These are phyloP conservation scores for Zalaria obscura DNA, from an alignment of 2,329 filamentous ascomycete genomes.

Conservation along the genomic window DNA sequence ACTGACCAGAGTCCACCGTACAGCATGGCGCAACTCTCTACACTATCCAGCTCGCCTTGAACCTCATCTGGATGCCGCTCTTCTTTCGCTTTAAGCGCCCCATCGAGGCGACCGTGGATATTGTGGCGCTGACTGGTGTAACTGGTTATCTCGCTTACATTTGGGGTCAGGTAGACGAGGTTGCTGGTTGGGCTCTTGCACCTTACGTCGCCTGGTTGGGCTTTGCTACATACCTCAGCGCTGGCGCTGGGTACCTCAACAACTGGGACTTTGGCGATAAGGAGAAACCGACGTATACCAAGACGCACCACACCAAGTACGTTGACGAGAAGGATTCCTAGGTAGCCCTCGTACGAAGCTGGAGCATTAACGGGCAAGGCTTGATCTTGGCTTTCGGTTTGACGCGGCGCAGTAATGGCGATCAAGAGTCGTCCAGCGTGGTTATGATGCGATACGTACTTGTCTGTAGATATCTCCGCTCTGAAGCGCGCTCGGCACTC, in stretches of 20 bases:
- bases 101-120: slow-evolving; percentile 59
- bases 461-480: too few species aligned
- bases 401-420: too few species aligned
- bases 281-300: slow-evolving; percentile 5
- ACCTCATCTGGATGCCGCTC: slow-evolving; percentile 81
- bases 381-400: too few species aligned
- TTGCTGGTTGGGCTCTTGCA: slow-evolving; percentile 58
- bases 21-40: slow-evolving; percentile 62
- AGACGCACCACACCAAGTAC: slow-evolving; percentile 4
- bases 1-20: neutral
- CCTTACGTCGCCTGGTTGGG: slow-evolving; percentile 79
- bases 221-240: slow-evolving; percentile 77
- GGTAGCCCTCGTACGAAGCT: too few species aligned
- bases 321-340: slow-evolving; percentile 3
- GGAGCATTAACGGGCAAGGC: too few species aligned
- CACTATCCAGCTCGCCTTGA: slow-evolving; percentile 71
- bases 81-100: slow-evolving; percentile 73
- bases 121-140: slow-evolving; percentile 55
- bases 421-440: too few species aligned
- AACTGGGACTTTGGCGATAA: slow-evolving; percentile 23
- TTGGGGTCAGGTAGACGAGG: slow-evolving; percentile 60
- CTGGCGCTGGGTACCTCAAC: slow-evolving; percentile 25
- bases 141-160: slow-evolving; percentile 61
- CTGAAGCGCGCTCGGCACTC: too few species aligned
- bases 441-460: too few species aligned